Base-by-base conservation (phyloP, 2,329 filamentous ascomycete species). In the Fusarium torulosum region DNA sequence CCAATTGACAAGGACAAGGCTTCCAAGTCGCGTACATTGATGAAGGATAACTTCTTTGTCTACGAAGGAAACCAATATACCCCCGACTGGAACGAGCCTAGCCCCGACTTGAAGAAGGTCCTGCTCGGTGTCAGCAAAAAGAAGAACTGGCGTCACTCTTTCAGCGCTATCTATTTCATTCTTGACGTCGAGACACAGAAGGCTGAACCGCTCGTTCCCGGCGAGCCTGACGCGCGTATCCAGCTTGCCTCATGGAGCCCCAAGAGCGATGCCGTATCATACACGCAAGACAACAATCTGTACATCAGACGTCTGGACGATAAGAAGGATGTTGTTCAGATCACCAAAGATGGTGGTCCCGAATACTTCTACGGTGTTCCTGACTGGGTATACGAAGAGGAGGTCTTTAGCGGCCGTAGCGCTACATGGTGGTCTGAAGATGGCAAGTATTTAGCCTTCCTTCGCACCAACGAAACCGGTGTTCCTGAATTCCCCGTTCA, bases 361-460 rank as follows among this genome's bases (percentile, higher is more conserved):
- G 89, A 98, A 71, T 88, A 96, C 61, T 99, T 99, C 79, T 97
- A 99, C 73, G 96, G 96, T 19, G 88, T 97, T 20, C 96, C 96
- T 1, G 96, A 99, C 77, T 99, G 96, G 96, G 96, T 98, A 0
- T 97, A 97, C 74, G 93, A 96, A 75, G 84, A 86, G 71, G 81
- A 83, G 56, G 81, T 83, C 4, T 92, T 98, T 65, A 79, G 83
- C 15, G 90, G 87, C 2, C 91, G 92, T 71, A 93, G 88, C 63
- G 95, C 92, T 7, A 96, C 94, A 2, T 99, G 96, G 96, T 99
- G 94, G 94, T 95, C 93, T 33, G 86, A 90, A 35, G 93, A 96
- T 76, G 96, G 94, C 51, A 91, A 93, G 72, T 97, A 92, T 75
- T 81, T 99, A 59, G 93, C 96, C 21, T 99, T 97, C 77, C 82